Percentiles rank a stretch among this genome's conserved stretches.
Evolutionary conservation across 2,329 filamentous ascomycete species (phyloP).

Genomic region (Arthrobotrys sphaeroides): DNA sequence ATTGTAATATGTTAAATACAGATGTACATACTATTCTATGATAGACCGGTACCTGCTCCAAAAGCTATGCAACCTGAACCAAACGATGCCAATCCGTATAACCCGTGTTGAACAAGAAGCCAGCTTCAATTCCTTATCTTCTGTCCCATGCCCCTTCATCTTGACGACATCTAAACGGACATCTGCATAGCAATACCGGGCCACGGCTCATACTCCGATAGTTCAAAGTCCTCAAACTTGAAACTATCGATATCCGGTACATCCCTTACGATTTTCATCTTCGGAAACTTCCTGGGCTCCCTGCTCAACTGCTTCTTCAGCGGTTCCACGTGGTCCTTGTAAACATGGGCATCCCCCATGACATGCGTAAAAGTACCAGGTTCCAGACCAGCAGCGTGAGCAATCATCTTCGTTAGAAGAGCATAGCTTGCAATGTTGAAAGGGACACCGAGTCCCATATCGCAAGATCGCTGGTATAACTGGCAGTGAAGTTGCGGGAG

Average conservation of each 20-base stretch:
- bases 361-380: slow-evolving; percentile 91
- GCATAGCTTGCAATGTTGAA: slow-evolving; percentile 98
- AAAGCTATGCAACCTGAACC: slow-evolving; percentile 41
- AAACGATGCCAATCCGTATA: slow-evolving; percentile 15
- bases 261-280: slow-evolving; percentile 75
- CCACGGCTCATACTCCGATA: slow-evolving; percentile 89
- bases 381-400: slow-evolving; percentile 82
- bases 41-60: slow-evolving; percentile 27
- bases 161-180: slow-evolving; percentile 73
- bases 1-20: slow-evolving; percentile 13
- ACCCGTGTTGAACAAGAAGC: slow-evolving; percentile 45
- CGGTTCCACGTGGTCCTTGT: slow-evolving; percentile 89
- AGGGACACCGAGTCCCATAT: slow-evolving; percentile 96
- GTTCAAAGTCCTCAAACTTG: slow-evolving; percentile 84
- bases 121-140: slow-evolving; percentile 32
- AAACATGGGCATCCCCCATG: slow-evolving; percentile 98
- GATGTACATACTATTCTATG: slow-evolving; percentile 12
- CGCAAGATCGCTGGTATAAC: slow-evolving; percentile 91
- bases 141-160: background rate
- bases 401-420: slow-evolving; percentile 92
- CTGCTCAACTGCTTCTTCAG: slow-evolving; percentile 80
- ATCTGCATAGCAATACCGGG: slow-evolving; percentile 98
- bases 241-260: slow-evolving; percentile 84
- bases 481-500: slow-evolving; percentile 78
- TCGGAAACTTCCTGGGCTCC: slow-evolving; percentile 82